Percentiles rank a stretch among this genome's conserved stretches.
These are phyloP conservation scores for Aegilops longissima DNA, from an alignment of 176 grass and related monocot genomes.

Conservation along the genomic window DNA sequence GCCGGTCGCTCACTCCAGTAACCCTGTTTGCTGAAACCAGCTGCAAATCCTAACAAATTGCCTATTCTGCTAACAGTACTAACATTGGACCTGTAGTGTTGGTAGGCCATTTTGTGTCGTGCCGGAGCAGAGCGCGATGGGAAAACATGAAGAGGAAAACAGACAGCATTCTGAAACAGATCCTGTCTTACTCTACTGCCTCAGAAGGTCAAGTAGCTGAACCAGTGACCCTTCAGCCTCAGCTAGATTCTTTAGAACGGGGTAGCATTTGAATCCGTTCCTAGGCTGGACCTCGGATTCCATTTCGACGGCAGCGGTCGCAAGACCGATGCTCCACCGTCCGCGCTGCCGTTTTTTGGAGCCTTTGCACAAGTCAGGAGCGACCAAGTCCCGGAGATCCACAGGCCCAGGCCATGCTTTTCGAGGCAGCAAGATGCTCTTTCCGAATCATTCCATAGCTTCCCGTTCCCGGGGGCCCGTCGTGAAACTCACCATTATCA, in stretches of 20 bases:
- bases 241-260: background rate
- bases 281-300: slow-evolving; percentile 32
- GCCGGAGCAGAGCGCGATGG: background rate
- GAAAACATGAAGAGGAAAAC: background rate
- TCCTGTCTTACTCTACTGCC: background rate
- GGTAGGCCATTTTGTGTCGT: background rate
- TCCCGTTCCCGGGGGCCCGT: background rate
- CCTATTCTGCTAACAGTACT: too few species aligned
- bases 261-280: background rate
- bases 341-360: slow-evolving; percentile 16
- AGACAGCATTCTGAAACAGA: background rate
- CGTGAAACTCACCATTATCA: background rate
- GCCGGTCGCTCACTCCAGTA: background rate
- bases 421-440: slow-evolving; percentile 12
- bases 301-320: slow-evolving; percentile 14
- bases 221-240: background rate
- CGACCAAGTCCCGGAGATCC: slow-evolving; percentile 5
- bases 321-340: background rate
- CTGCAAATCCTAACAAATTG: background rate
- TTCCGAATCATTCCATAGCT: background rate
- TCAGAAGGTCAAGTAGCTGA: background rate
- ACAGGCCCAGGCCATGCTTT: background rate
- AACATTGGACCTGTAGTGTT: background rate
- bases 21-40: background rate
- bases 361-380: slow-evolving; percentile 1